Base-by-base conservation (phyloP, 208 protist species). In the Crithidia sp. region DNA sequence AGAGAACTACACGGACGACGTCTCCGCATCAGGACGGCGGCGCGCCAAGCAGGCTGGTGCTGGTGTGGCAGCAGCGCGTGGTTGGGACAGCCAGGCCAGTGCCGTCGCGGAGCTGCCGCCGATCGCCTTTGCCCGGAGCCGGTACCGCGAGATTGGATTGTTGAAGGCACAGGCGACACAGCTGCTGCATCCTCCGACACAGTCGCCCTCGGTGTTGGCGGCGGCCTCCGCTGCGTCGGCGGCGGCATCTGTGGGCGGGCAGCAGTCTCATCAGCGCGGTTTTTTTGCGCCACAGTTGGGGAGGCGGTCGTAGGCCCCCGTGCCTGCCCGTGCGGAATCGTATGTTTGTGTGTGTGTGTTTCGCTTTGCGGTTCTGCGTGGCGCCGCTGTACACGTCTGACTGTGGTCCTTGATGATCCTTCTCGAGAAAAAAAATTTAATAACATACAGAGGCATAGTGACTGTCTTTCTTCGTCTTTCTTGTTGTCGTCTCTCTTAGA, bases 101-200 rank as follows among this genome's bases (percentile, higher is more conserved):
- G 17, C 10, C 37, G 40, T n/a, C 13, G 49, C 39, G 4, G 74
- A 78, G 47, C 8, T 63, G 50, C 74, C 74, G 2, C 66, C 66
- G 0, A 66, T 68, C 6, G 58, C 66, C 41, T 78, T 78, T 50
- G 74, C 72, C 4, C 74, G 74, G 14, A 72, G 59, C 14, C 74
- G 74, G 5, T 44, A 73, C 17, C 40, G 58, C 41, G 74, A 78
- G 13, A 78, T 78, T 16, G 9, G 12, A 14, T 4, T 43, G 4
- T 64, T 78, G 52, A 39, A 64, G 1, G 49, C 57, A 17, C 74
- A 73, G 74, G 74, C 59, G 10, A 67, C 68, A 66, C 74, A 78
- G 17, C 65, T 78, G 36, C 43, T 78, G 44, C 74, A 73, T 10
- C 61, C 64, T 17, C 49, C 56, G 6, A 6, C 17, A 43, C 45